Base-by-base conservation (phyloP, 2,329 filamentous ascomycete genomes). In the Clonostachys rhizophaga region DNA sequence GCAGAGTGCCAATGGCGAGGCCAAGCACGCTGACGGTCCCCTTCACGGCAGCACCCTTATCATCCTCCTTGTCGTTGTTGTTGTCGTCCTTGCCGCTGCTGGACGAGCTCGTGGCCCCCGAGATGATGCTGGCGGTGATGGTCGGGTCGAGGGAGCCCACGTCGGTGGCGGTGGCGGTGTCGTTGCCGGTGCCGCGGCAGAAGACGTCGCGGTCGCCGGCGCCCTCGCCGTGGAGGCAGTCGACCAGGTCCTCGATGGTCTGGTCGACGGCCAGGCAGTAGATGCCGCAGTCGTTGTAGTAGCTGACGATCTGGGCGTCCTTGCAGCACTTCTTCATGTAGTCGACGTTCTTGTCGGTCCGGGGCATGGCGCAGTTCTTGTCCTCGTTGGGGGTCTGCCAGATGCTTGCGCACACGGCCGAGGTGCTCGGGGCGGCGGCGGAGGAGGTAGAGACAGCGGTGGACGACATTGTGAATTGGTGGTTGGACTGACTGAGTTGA, bases 271-370 rank as follows among this genome's bases (percentile, higher is more conserved):
- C 61, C 6, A 61, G 68, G 54, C 75, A 78, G 71, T 77, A 78
- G 49, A 76, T 54, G 14, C 70, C 72, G 63, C 75, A 78, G 55
- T 67, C 60, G 56, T 68, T 54, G 55, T 70, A 63, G 68, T 76
- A 78, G 52, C 61, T 60, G 43, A 70, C 58, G 30, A 76, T 63
- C 18, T 67, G 58, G 45, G 73, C 69, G 10, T 62, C 52, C 11
- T 64, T 61, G 55, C 75, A 78, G 68, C 75, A 78, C 18, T 59
- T 53, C 39, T 62, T 49, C 65, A 76, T 68, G 49, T 71, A 62
- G 36, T 67, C 60, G 45, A 68, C 64, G 61, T 70, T 59, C 52
- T 73, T 71, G 6, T 59, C 58, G 50, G 58, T 59, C 49, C 60
- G 60, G 24, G 66, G 57, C 44, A 74, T 60, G 4, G 64, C 75